A percentile compares a stretch with the other conserved stretches of the same genome.
Evolutionary conservation across 1,284 basidiomycete genomes (phyloP).

Genomic region (Cutaneotrichosporon sp.): DNA sequence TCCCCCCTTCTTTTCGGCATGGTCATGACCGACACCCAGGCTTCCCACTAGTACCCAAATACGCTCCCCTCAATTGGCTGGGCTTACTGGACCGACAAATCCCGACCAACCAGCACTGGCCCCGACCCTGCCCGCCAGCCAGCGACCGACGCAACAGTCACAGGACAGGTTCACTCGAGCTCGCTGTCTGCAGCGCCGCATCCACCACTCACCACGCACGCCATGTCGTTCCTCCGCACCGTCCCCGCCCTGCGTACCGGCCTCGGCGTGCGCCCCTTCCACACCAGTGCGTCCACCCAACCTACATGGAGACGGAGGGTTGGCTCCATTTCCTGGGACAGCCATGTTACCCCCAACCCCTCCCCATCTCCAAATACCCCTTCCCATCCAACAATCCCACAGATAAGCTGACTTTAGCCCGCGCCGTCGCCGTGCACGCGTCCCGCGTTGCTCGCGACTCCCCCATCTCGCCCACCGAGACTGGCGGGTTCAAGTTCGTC

Average conservation of each 20-base stretch:
- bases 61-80: background rate
- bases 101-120: background rate
- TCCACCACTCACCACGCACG: conserved; percentile 18
- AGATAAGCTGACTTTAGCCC: conserved; percentile 30
- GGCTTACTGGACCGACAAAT: background rate
- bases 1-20: background rate
- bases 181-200: conserved; percentile 9
- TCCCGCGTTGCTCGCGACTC: conserved; percentile 27
- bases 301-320: background rate
- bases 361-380: background rate
- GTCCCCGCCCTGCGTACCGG: conserved; percentile 33
- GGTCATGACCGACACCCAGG: background rate
- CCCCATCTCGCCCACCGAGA: conserved; percentile 45
- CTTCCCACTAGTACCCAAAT: background rate
- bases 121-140: background rate
- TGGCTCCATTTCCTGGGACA: too few species aligned
- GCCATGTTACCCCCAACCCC: background rate
- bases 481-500: conserved; percentile 53
- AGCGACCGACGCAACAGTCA: background rate
- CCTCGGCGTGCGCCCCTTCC: conserved; percentile 40
- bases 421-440: conserved; percentile 39
- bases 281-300: conserved; percentile 37
- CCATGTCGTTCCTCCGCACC: conserved; percentile 43
- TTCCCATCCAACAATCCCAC: background rate
- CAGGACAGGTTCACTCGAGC: background rate